Percentiles rank a stretch among this genome's conserved stretches.
These are phyloP conservation scores for Paspalum vaginatum DNA, from an alignment of 176 grass and related monocot species.

Conservation along the genomic window DNA sequence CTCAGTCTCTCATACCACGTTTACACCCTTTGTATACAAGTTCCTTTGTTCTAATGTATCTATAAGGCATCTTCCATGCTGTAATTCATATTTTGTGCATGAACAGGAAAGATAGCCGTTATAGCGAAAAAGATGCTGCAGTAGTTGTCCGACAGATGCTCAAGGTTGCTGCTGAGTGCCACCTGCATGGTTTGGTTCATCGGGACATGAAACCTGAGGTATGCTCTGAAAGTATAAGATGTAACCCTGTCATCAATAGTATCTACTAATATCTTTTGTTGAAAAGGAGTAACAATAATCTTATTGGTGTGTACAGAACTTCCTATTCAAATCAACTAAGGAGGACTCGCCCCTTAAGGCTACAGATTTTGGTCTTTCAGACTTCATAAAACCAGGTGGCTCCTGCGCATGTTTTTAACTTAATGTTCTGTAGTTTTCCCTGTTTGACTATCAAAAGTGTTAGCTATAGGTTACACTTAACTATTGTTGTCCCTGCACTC, in stretches of 20 bases:
- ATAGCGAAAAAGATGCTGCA: slow-evolving; percentile 95
- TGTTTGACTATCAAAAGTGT: background rate
- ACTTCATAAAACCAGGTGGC: slow-evolving; percentile 91
- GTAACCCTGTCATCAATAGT: slow-evolving; percentile 2
- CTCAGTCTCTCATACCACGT: background rate
- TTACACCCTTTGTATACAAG: background rate
- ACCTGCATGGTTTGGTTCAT: slow-evolving; percentile 96
- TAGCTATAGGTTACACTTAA: slow-evolving; percentile 6
- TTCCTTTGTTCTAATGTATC: slow-evolving; percentile 21
- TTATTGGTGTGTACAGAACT: slow-evolving; percentile 59
- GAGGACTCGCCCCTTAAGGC: slow-evolving; percentile 84
- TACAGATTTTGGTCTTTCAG: slow-evolving; percentile 97
- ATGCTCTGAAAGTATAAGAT: slow-evolving; percentile 35
- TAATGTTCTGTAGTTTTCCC: slow-evolving; percentile 24
- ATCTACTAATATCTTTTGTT: background rate
- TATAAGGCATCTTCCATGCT: slow-evolving; percentile 1
- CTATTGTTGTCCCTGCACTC: background rate
- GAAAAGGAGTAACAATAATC: slow-evolving; percentile 3
- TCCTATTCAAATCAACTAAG: slow-evolving; percentile 87
- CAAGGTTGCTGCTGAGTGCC: slow-evolving; percentile 97
- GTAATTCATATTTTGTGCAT: slow-evolving; percentile 17
- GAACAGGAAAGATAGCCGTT: slow-evolving; percentile 86
- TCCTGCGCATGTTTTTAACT: slow-evolving; percentile 21
- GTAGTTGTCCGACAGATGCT: slow-evolving; percentile 95
- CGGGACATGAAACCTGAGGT: slow-evolving; percentile 99